phyloP scores from a whole-genome alignment of 768 basidiomycete species.

The Neoboletus subvelutipes region DNA sequence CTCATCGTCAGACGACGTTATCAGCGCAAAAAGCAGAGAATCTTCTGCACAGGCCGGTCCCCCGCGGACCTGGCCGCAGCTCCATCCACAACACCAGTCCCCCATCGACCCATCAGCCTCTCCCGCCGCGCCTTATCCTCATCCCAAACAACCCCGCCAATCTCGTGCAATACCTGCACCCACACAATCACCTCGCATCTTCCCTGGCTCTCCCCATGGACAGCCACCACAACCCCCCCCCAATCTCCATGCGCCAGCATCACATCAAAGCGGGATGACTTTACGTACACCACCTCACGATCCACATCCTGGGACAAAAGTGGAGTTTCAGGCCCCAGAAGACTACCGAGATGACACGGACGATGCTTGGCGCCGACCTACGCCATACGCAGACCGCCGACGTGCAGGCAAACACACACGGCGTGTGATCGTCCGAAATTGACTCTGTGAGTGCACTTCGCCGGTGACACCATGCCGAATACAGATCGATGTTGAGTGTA shows the following conservation, averaged over 20 bases:
- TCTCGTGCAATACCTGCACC: slow-evolving; percentile 21
- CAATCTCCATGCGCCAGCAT: slow-evolving; percentile 31
- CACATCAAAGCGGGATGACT: slow-evolving; percentile 26
- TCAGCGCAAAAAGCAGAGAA: slow-evolving; percentile 30
- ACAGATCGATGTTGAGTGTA: slow-evolving; percentile 1
- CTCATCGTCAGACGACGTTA: slow-evolving; percentile 13
- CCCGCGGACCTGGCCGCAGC: slow-evolving; percentile 33
- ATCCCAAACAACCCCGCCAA: slow-evolving; percentile 34
- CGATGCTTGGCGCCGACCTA: slow-evolving; percentile 71
- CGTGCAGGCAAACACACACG: slow-evolving; percentile 80
- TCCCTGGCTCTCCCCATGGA: slow-evolving; percentile 32
- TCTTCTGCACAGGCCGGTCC: slow-evolving; percentile 21
- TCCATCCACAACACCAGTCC: slow-evolving; percentile 31
- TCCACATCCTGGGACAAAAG: slow-evolving; percentile 33
- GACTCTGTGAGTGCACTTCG: slow-evolving; percentile 6
- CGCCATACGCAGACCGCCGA: slow-evolving; percentile 70
- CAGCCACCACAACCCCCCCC: slow-evolving; percentile 35
- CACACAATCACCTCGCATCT: slow-evolving; percentile 28
- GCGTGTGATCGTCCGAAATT: slow-evolving; percentile 59
- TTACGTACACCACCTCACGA: slow-evolving; percentile 52
- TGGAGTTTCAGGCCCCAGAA: slow-evolving; percentile 38
- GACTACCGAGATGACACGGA: slow-evolving; percentile 59
- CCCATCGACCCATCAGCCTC: slow-evolving; percentile 25
- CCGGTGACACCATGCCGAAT: background rate
- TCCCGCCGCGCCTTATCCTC: slow-evolving; percentile 36